Conservation (phyloP, 1,139 yeast genomes). For the Lodderomyces margitis region DNA sequence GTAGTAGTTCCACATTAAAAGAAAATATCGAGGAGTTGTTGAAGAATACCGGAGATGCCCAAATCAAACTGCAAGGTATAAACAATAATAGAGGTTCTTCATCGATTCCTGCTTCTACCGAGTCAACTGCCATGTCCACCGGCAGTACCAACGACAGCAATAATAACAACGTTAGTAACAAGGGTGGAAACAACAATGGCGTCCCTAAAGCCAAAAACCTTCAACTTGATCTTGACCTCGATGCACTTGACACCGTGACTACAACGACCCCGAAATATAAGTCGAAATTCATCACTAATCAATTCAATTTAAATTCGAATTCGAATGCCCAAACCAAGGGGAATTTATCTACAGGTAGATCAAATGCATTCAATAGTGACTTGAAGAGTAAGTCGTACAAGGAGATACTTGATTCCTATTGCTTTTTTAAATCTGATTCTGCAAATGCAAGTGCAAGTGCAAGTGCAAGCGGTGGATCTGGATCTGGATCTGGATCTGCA, state of each 20-base stretch:
- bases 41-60: slow-evolving; percentile 9
- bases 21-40: slow-evolving; percentile 6
- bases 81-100: slow-evolving; percentile 4
- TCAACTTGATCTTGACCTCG: neutral
- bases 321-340: slow-evolving; percentile 6
- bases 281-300: slow-evolving; percentile 12
- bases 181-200: neutral
- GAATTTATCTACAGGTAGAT: slow-evolving; percentile 1
- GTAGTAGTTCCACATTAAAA: neutral
- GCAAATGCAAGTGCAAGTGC: neutral
- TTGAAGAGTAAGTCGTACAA: slow-evolving; percentile 63
- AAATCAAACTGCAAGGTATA: slow-evolving; percentile 6
- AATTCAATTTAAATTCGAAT: slow-evolving; percentile 10
- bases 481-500: no score
- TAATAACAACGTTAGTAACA: neutral
- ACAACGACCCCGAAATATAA: slow-evolving; percentile 9
- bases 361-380: slow-evolving; percentile 1
- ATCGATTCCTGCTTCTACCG: no score
- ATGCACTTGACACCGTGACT: slow-evolving; percentile 7
- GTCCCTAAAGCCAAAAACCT: neutral
- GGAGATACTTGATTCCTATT: slow-evolving; percentile 67
- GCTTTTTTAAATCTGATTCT: slow-evolving; percentile 46
- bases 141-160: neutral
- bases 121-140: neutral
- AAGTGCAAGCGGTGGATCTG: no score